A percentile compares a stretch with the other conserved stretches of the same genome.
Evolutionary conservation across 106 monocot genomes (phyloP).

Genomic region (Agapanthus africanus): DNA sequence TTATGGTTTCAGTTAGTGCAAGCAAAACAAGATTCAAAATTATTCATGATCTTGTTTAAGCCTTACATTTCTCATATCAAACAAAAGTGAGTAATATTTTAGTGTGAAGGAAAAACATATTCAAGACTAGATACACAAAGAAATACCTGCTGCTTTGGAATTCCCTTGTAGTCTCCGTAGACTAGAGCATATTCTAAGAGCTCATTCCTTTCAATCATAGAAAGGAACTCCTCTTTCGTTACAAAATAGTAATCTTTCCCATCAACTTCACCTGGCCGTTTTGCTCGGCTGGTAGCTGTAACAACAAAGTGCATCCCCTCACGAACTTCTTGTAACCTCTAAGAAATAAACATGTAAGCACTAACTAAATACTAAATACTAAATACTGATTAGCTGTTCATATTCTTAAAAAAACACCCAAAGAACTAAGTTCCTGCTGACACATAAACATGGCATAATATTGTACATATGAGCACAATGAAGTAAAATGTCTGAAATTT

Average conservation of each 20-base stretch:
- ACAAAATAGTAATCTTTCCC: conserved; percentile 98
- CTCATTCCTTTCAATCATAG: conserved; percentile 86
- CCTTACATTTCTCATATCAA: not conserved
- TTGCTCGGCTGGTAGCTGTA: conserved; percentile 79
- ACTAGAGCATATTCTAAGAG: conserved; percentile 96
- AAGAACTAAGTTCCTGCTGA: no score
- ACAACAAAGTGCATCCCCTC: conserved; percentile 91
- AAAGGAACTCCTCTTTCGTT: conserved; percentile 82
- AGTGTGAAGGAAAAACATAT: not conserved
- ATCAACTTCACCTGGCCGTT: conserved; percentile 78
- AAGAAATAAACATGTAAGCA: not conserved
- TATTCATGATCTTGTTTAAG: not conserved
- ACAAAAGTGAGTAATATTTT: not conserved
- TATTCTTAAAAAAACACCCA: no score
- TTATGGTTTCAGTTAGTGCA: not conserved
- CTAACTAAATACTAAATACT: no score
- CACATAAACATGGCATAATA: no score
- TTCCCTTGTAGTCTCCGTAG: conserved; percentile 96
- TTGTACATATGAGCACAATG: no score
- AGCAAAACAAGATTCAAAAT: not conserved
- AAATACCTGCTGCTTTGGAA: conserved; percentile 95
- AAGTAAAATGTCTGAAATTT: no score
- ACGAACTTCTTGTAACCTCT: conserved; percentile 85
- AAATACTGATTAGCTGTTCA: not conserved
- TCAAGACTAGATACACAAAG: not conserved